A percentile compares a stretch with the other conserved stretches of the same genome.
phyloP scores from a whole-genome alignment of 257 asterid species.

The Voacanga thouarsii region DNA sequence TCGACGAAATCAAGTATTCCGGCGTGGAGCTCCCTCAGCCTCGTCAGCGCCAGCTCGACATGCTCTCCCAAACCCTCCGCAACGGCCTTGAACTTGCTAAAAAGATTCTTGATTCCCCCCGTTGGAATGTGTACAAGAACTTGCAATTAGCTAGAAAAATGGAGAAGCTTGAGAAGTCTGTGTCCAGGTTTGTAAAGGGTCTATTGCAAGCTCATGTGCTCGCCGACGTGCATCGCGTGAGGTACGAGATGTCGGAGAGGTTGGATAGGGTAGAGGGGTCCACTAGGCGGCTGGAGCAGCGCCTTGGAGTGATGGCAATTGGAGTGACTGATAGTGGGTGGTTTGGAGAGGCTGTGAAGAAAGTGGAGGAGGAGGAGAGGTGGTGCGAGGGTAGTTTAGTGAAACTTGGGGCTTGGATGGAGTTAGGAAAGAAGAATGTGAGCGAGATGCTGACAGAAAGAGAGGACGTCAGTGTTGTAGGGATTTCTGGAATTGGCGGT shows the following conservation, averaged over 20 bases:
- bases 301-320: slow-evolving; percentile 65
- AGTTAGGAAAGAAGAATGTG: slow-evolving; percentile 66
- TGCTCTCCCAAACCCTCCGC: slow-evolving; percentile 51
- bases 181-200: slow-evolving; percentile 57
- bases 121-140: slow-evolving; percentile 77
- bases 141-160: slow-evolving; percentile 56
- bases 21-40: slow-evolving; percentile 76
- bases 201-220: slow-evolving; percentile 70
- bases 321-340: slow-evolving; percentile 59
- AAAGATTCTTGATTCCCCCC: slow-evolving; percentile 56
- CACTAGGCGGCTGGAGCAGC: slow-evolving; percentile 58
- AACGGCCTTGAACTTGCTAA: slow-evolving; percentile 60
- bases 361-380: slow-evolving; percentile 66
- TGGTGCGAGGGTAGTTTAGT: slow-evolving; percentile 61
- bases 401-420: slow-evolving; percentile 63
- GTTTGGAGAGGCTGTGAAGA: slow-evolving; percentile 75
- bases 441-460: slow-evolving; percentile 57
- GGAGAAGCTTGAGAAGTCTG: slow-evolving; percentile 74
- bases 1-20: slow-evolving; percentile 69
- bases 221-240: slow-evolving; percentile 84
- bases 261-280: slow-evolving; percentile 49
- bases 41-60: slow-evolving; percentile 83
- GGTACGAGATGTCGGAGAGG: slow-evolving; percentile 62
- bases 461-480: slow-evolving; percentile 40
- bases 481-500: slow-evolving; percentile 84